phyloP scores from a whole-genome alignment of 2,329 filamentous ascomycete genomes.

The Alternaria gansuensis region DNA sequence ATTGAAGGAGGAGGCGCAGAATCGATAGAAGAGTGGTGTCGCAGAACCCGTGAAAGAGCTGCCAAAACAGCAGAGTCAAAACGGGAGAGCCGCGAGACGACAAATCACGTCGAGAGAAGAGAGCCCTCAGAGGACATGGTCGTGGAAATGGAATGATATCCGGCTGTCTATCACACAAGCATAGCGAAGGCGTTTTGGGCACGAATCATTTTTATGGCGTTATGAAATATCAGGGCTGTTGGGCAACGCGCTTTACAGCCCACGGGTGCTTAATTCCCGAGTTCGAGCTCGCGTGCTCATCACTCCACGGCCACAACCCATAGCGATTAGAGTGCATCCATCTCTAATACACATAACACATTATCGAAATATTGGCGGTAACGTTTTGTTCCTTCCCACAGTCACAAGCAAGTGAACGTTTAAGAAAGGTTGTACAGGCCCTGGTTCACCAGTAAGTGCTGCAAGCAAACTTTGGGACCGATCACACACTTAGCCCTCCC shows the following conservation, averaged over 20 bases:
- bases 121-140: constrained; percentile 35
- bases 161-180: constrained; percentile 27
- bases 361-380: background rate
- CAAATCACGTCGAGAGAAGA: constrained; percentile 28
- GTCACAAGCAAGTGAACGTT: background rate
- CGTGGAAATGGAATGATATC: constrained; percentile 40
- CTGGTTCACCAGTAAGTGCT: background rate
- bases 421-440: background rate
- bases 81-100: constrained; percentile 34
- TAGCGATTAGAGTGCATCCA: background rate
- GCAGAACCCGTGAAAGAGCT: constrained; percentile 43
- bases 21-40: constrained; percentile 72
- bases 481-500: constrained; percentile 4
- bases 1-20: constrained; percentile 79
- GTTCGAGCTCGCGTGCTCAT: background rate
- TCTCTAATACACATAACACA: background rate
- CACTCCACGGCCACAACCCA: background rate
- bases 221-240: constrained; percentile 5
- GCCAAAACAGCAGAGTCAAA: constrained; percentile 35
- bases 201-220: constrained; percentile 27
- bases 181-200: constrained; percentile 50
- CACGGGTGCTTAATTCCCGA: background rate
- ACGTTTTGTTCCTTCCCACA: background rate
- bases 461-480: constrained; percentile 3
- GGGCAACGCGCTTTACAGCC: background rate